Evolutionary conservation across 306 rosid species (phyloP), one percentile per base, ranked within the genome.

Genomic region (Albizia julibrissin): DNA sequence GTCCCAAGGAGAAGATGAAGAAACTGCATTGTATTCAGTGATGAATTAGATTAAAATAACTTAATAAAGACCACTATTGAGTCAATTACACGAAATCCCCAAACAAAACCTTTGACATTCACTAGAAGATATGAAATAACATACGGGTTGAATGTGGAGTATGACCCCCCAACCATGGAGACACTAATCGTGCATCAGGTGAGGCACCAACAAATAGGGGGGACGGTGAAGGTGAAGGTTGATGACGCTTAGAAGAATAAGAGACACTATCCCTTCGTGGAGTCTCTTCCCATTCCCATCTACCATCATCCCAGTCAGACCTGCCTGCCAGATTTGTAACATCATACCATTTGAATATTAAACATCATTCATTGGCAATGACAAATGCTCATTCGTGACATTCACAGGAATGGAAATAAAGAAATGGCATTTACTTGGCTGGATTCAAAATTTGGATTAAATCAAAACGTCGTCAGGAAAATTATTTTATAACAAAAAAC

Each of bases 271-370:
- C 97, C 82, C 91, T 88, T 10, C 93, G 88, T 72, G 99, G 98
- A 68, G 98, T 84, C 65, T 93, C 99, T 73, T 90, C 94, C 99
- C 99, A 95, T 88, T 95, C 99, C 99, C 98, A 95, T 72, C 89
- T 87, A 50, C 97, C 97, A 76, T 89, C 91, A 80, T 92, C 99
- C 99, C 99, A 95, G 83, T 95, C 98, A 82, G 94, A 95, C 84
- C 96, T 90, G 64, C 94, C 99, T 95, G 87, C 69, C 83, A 75
- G 42, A 81, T 70, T 37, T 59, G 47, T 76, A 76, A 62, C 40
- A 39, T 26, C 40, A 73, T 59, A 66, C 58, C 74, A 75, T 47
- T 77, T 52, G 61, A 84, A 49, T 58, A 81, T 65, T 65, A 24
- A 78, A 56, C 42, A 76, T 13, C 22, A 69, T 54, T 72, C 40